Base-by-base conservation (phyloP, 2,329 filamentous ascomycete genomes). In the Cladosporium halotolerans region DNA sequence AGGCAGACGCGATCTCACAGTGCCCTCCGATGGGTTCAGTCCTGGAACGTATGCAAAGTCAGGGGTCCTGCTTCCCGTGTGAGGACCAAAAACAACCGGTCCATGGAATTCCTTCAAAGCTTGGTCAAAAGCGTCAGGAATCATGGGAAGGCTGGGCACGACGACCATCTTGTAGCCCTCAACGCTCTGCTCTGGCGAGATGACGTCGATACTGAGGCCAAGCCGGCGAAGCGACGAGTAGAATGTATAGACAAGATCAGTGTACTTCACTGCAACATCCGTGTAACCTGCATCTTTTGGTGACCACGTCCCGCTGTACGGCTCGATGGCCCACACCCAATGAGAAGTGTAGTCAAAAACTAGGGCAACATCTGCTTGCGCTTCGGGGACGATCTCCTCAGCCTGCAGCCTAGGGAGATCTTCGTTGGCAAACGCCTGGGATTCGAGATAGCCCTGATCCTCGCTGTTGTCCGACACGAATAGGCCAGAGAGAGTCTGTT, bases 241-340 rank as follows among this genome's bases (percentile, higher is more conserved):
- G 54, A 62, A 62, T 1, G 53, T 56, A 18, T 60, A 56, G 8
- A 59, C 56, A 9, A 62, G 23, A 11, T 56, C 56, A 1, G 55
- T 55, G 42, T 62, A 62, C 9, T 52, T 32, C 9, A 59, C 41
- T 0, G 45, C 54, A 10, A 53, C 18, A 40, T 57, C 54, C 1
- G 57, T 53, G 33, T 61, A 62, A 16, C 45, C 32, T 3, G 58
- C 59, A 38, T 61, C 56, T 50, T 60, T 54, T 28, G 57, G 55
- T 3, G 56, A 56, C 57, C 58, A 62, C 10, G 54, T 43, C 3
- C 58, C 60, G 23, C 54, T 57, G 51, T 61, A 61, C 3, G 60
- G 60, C 34, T 62, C 60, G 34, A 62, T 61, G 3, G 33, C 32
- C 59, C 59, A 61, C 7, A 60, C 56, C 60, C 59, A 62, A 23